Conservation (phyloP, 164 flowering plant species). For the Litsea cubeba region DNA sequence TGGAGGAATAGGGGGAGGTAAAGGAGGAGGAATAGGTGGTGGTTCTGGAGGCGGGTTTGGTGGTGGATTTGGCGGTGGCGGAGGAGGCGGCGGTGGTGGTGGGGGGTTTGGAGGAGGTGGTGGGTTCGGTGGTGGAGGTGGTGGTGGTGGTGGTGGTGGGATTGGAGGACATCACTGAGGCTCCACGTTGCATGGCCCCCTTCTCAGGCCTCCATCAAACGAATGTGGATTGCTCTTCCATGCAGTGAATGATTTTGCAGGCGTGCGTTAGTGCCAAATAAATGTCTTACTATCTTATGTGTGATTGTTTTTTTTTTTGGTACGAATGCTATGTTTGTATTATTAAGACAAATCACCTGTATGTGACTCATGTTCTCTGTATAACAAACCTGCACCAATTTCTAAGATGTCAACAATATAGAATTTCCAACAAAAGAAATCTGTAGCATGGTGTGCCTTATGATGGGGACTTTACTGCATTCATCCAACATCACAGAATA, state of each 20-base stretch:
- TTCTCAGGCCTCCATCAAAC: neutral
- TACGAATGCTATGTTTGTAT: too few relatives aligned
- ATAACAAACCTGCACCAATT: too few relatives aligned
- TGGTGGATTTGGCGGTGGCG: conserved; percentile 15
- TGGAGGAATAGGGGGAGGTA: neutral
- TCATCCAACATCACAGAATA: too few relatives aligned
- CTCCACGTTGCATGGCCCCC: conserved; percentile 7
- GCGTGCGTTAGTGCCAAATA: neutral
- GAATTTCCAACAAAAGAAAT: too few relatives aligned
- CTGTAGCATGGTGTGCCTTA: too few relatives aligned
- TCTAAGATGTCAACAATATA: too few relatives aligned
- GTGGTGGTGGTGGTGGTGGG: conserved; percentile 17
- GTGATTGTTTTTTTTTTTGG: too few relatives aligned
- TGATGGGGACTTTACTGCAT: too few relatives aligned
- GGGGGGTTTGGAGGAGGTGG: conserved; percentile 14
- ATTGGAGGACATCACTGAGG: conserved; percentile 17
- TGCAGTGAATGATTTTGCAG: neutral
- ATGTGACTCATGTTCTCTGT: too few relatives aligned
- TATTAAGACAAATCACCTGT: too few relatives aligned
- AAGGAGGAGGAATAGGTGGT: neutral
- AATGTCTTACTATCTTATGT: neutral
- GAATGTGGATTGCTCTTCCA: neutral
- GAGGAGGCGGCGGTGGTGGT: conserved; percentile 6
- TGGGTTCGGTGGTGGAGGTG: neutral
- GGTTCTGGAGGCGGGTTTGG: neutral